Percentiles rank a stretch among this genome's conserved stretches.
Conservation (phyloP, 768 basidiomycete genomes). For the Tylopilus felleus region DNA sequence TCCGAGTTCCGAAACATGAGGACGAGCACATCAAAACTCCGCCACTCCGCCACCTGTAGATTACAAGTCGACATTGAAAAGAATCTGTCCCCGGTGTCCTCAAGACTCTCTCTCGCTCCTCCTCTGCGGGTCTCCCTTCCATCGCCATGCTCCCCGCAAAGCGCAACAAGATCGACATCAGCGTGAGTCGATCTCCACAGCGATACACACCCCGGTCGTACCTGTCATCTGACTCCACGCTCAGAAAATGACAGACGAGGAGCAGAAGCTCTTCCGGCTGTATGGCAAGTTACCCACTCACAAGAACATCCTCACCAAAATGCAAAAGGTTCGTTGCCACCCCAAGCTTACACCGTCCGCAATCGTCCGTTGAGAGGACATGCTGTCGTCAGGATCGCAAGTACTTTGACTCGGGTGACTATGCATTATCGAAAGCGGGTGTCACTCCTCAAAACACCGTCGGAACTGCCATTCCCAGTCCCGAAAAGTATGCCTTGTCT, state of each 20-base stretch:
- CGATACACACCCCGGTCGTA: neutral
- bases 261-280: conserved; percentile 89
- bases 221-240: conserved; percentile 16
- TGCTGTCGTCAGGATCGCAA: conserved; percentile 79
- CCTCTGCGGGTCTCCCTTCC: conserved; percentile 16
- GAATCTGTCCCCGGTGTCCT: neutral
- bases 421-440: conserved; percentile 94
- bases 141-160: conserved; percentile 65
- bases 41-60: conserved; percentile 28
- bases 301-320: conserved; percentile 90
- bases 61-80: conserved; percentile 17
- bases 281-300: conserved; percentile 94
- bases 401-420: conserved; percentile 99
- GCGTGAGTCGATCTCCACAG: conserved; percentile 49
- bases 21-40: conserved; percentile 20
- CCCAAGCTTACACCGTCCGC: neutral
- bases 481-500: conserved; percentile 72
- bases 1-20: conserved; percentile 26
- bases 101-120: conserved; percentile 24
- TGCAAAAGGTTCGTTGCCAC: conserved; percentile 75
- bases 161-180: conserved; percentile 94
- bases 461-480: conserved; percentile 97
- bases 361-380: conserved; percentile 6
- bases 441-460: conserved; percentile 83
- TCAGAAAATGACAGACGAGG: conserved; percentile 82